Evolutionary conservation across 176 grass and related monocot genomes (phyloP).

Genomic region (Phyllostachys edulis): DNA sequence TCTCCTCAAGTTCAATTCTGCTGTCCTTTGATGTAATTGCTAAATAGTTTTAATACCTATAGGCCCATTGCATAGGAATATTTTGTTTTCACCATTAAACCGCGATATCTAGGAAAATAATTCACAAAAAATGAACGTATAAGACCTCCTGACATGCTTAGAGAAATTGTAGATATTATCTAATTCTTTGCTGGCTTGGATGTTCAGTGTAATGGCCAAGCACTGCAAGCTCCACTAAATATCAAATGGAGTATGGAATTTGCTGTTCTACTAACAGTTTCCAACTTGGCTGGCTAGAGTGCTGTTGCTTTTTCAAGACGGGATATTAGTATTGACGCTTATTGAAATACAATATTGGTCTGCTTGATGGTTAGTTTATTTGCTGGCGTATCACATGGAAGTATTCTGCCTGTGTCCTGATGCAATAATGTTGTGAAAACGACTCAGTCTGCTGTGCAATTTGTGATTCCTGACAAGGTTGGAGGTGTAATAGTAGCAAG

Average conservation of each 20-base stretch:
- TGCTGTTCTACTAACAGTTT: slow-evolving; percentile 54
- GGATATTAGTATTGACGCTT: slow-evolving; percentile 33
- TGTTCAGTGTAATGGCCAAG: slow-evolving; percentile 71
- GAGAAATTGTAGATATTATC: slow-evolving; percentile 40
- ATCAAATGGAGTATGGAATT: slow-evolving; percentile 61
- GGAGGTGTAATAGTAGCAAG: slow-evolving; percentile 6
- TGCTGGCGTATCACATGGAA: background rate
- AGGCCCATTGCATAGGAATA: background rate
- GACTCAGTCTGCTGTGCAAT: slow-evolving; percentile 1
- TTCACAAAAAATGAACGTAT: background rate
- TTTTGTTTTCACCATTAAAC: slow-evolving; percentile 15
- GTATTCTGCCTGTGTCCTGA: slow-evolving; percentile 19
- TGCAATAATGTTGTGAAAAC: slow-evolving; percentile 15
- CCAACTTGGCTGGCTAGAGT: slow-evolving; percentile 51
- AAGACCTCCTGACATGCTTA: slow-evolving; percentile 36
- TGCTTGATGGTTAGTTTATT: slow-evolving; percentile 33
- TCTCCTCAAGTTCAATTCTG: background rate
- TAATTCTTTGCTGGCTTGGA: slow-evolving; percentile 72
- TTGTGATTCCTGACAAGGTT: background rate
- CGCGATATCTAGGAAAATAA: slow-evolving; percentile 21
- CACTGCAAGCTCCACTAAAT: slow-evolving; percentile 60
- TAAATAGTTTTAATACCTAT: slow-evolving; percentile 13
- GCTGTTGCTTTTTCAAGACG: slow-evolving; percentile 40
- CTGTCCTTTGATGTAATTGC: background rate
- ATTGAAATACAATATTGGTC: slow-evolving; percentile 9